Conservation (phyloP, 352 stramenopile genomes). For the Blastocystis sp. region DNA sequence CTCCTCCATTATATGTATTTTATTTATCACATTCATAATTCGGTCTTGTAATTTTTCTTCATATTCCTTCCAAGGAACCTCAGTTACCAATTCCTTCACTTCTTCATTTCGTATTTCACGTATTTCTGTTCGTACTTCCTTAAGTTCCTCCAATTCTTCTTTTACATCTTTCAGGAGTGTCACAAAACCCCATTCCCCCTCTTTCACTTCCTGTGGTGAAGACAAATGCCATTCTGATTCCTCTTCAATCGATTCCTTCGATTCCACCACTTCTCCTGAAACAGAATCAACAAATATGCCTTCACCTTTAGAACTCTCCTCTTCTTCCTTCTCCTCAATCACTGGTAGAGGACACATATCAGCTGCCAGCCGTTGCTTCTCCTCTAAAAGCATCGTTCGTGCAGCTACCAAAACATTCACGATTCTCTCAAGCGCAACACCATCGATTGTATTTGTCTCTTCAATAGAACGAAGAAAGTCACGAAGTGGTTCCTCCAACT, state of each 20-base stretch:
- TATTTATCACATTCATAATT: background rate
- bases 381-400: constrained; percentile 17
- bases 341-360: background rate
- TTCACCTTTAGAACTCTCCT: background rate
- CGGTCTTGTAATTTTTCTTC: background rate
- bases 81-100: background rate
- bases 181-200: constrained; percentile 12
- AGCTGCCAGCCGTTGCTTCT: background rate
- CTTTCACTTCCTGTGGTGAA: background rate
- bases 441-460: background rate
- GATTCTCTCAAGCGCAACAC: background rate
- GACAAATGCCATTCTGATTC: background rate
- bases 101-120: background rate
- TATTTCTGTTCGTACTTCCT: background rate
- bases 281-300: background rate
- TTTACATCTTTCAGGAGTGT: background rate
- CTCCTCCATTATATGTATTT: background rate
- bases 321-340: background rate
- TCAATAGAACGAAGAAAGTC: constrained; percentile 24
- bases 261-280: background rate
- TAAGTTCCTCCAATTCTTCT: background rate
- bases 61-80: background rate
- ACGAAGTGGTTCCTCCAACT: constrained; percentile 10
- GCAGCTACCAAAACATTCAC: constrained; percentile 10
- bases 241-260: background rate